Percentiles rank a stretch among this genome's conserved stretches.
Conservation (phyloP, 208 protist genomes). For the Strigomonas culicis region DNA sequence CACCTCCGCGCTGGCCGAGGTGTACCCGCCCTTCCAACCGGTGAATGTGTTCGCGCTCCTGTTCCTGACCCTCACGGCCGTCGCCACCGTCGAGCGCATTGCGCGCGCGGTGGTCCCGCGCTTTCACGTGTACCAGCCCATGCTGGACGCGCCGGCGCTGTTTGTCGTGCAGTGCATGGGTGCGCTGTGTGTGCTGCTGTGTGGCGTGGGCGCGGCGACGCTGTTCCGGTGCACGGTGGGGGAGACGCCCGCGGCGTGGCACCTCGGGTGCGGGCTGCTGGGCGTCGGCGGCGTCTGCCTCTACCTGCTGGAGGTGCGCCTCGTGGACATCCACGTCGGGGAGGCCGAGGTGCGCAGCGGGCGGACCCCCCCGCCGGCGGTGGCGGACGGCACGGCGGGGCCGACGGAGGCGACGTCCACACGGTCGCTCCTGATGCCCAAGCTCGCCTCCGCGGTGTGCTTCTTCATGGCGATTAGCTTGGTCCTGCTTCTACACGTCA, state of each 20-base stretch:
- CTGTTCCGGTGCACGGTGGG: slow-evolving; percentile 28
- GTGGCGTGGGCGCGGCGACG: slow-evolving; percentile 16
- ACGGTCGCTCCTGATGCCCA: too few species aligned
- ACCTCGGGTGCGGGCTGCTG: slow-evolving; percentile 43
- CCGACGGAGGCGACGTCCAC: too few species aligned
- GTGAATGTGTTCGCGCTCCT: slow-evolving; percentile 24
- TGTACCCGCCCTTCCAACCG: slow-evolving; percentile 25
- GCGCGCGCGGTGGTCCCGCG: slow-evolving; percentile 18
- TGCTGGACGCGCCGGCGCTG: slow-evolving; percentile 20
- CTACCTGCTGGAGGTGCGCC: slow-evolving; percentile 42
- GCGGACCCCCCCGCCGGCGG: neutral
- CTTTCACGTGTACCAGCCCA: slow-evolving; percentile 48
- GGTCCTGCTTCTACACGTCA: too few species aligned
- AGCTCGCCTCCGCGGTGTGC: too few species aligned
- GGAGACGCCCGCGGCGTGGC: slow-evolving; percentile 38
- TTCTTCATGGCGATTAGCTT: too few species aligned
- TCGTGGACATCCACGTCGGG: slow-evolving; percentile 21
- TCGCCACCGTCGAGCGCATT: slow-evolving; percentile 20
- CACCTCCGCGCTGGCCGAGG: slow-evolving; percentile 38
- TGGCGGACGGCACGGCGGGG: too few species aligned
- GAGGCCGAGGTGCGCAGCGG: neutral
- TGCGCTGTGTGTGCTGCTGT: slow-evolving; percentile 26
- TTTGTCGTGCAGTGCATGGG: slow-evolving; percentile 48
- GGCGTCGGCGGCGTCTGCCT: slow-evolving; percentile 38
- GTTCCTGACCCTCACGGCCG: slow-evolving; percentile 21